These are phyloP conservation scores for Claviceps sp. DNA, from an alignment of 2,329 filamentous ascomycete genomes.

Conservation along the genomic window DNA sequence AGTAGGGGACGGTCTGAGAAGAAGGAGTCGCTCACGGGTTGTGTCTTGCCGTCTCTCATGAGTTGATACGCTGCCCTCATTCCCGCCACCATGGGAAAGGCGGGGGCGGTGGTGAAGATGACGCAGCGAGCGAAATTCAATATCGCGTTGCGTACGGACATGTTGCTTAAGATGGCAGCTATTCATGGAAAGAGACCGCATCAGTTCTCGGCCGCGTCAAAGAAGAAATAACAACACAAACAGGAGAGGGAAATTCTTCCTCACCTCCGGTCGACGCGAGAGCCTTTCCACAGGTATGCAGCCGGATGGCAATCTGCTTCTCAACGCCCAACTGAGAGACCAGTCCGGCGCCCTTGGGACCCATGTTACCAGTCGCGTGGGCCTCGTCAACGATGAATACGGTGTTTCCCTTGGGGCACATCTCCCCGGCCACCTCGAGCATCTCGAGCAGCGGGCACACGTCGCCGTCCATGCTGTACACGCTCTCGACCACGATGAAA, in stretches of 20 bases:
- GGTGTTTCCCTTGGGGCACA: slow-evolving; percentile 22
- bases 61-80: slow-evolving; percentile 11
- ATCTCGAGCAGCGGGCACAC: slow-evolving; percentile 22
- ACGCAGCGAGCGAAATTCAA: slow-evolving; percentile 10
- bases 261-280: slow-evolving; percentile 25
- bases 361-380: slow-evolving; percentile 28
- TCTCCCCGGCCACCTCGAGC: slow-evolving; percentile 21
- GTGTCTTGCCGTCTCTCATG: slow-evolving; percentile 6
- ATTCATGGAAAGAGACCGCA: neutral
- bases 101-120: slow-evolving; percentile 11
- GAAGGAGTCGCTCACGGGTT: slow-evolving; percentile 2
- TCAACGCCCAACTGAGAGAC: slow-evolving; percentile 36
- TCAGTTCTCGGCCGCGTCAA: neutral
- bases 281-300: slow-evolving; percentile 42
- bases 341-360: slow-evolving; percentile 32
- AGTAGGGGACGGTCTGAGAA: neutral
- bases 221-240: neutral
- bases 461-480: slow-evolving; percentile 38
- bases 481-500: slow-evolving; percentile 26
- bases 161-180: slow-evolving; percentile 11
- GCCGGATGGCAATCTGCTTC: slow-evolving; percentile 31
- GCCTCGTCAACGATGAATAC: slow-evolving; percentile 45
- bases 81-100: slow-evolving; percentile 10
- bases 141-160: slow-evolving; percentile 8
- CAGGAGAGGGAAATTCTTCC: neutral